Conservation (phyloP, 1,284 basidiomycete genomes). For the Phellinidium pouzarii region DNA sequence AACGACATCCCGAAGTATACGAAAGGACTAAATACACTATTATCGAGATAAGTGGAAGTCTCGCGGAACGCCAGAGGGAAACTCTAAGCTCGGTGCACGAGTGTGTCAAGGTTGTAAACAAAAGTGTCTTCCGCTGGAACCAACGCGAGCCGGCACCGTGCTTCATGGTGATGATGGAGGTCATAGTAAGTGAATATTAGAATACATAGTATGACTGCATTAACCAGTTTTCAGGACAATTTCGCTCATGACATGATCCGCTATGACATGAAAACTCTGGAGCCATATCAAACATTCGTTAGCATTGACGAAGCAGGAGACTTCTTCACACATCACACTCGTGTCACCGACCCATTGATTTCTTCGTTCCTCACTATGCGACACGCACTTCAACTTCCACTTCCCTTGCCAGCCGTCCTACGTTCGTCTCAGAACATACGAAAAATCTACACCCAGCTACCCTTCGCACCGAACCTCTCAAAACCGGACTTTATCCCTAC, state of each 20-base stretch:
- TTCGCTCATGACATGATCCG: slow-evolving; percentile 95
- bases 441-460: slow-evolving; percentile 60
- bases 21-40: slow-evolving; percentile 86
- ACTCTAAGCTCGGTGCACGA: slow-evolving; percentile 51
- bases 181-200: slow-evolving; percentile 59
- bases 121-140: slow-evolving; percentile 87
- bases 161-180: slow-evolving; percentile 92
- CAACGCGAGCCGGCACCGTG: slow-evolving; percentile 75
- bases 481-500: slow-evolving; percentile 91
- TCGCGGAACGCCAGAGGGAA: slow-evolving; percentile 68
- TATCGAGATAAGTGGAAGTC: slow-evolving; percentile 84
- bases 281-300: slow-evolving; percentile 83
- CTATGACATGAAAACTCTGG: slow-evolving; percentile 72
- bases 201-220: not conserved
- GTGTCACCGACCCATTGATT: slow-evolving; percentile 82
- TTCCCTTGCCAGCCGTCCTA: slow-evolving; percentile 52
- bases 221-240: slow-evolving; percentile 65
- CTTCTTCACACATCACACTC: slow-evolving; percentile 81
- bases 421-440: slow-evolving; percentile 50
- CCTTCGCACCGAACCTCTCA: slow-evolving; percentile 90
- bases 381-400: slow-evolving; percentile 45
- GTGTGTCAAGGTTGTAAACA: slow-evolving; percentile 68
- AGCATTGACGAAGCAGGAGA: slow-evolving; percentile 80
- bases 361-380: slow-evolving; percentile 64
- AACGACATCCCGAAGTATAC: slow-evolving; percentile 86